These are phyloP conservation scores for Nakazawaea holstii DNA, from an alignment of 805 yeast species.

Conservation along the genomic window DNA sequence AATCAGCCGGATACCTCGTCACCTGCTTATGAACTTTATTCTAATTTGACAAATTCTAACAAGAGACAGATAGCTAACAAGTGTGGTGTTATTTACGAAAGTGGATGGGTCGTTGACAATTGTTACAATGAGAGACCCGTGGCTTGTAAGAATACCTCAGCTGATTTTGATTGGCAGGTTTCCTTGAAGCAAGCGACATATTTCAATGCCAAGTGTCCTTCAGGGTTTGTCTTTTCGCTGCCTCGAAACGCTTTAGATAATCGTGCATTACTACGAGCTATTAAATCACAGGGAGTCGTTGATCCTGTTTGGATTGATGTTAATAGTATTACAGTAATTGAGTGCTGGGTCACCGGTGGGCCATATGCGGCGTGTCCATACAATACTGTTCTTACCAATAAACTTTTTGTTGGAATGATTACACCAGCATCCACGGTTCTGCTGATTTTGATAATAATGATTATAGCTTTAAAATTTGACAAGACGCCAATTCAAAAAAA, in stretches of 20 bases:
- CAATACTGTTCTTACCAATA: slow-evolving; percentile 43
- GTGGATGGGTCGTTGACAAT: slow-evolving; percentile 62
- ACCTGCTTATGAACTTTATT: slow-evolving; percentile 6
- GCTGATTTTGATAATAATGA: slow-evolving; percentile 41
- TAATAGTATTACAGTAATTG: slow-evolving; percentile 65
- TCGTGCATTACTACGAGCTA: slow-evolving; percentile 15
- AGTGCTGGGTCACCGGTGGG: slow-evolving; percentile 88
- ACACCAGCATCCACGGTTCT: slow-evolving; percentile 64
- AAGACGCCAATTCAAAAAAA: slow-evolving; percentile 67
- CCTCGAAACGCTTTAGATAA: slow-evolving; percentile 51
- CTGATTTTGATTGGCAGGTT: slow-evolving; percentile 40
- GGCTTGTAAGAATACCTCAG: slow-evolving; percentile 45
- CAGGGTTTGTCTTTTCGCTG: slow-evolving; percentile 29
- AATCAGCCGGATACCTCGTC: slow-evolving; percentile 39
- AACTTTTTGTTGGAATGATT: slow-evolving; percentile 56
- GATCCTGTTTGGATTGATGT: slow-evolving; percentile 71
- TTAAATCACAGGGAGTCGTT: slow-evolving; percentile 18
- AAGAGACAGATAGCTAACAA: slow-evolving; percentile 25
- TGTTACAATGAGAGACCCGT: slow-evolving; percentile 52
- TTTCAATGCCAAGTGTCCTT: slow-evolving; percentile 40
- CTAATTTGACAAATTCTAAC: neutral
- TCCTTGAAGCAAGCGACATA: slow-evolving; percentile 31
- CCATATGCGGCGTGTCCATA: slow-evolving; percentile 77
- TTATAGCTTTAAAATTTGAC: slow-evolving; percentile 51
- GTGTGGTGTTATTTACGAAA: slow-evolving; percentile 32